These are phyloP conservation scores for Tricholoma matsutake DNA, from an alignment of 768 basidiomycete species.

Conservation along the genomic window DNA sequence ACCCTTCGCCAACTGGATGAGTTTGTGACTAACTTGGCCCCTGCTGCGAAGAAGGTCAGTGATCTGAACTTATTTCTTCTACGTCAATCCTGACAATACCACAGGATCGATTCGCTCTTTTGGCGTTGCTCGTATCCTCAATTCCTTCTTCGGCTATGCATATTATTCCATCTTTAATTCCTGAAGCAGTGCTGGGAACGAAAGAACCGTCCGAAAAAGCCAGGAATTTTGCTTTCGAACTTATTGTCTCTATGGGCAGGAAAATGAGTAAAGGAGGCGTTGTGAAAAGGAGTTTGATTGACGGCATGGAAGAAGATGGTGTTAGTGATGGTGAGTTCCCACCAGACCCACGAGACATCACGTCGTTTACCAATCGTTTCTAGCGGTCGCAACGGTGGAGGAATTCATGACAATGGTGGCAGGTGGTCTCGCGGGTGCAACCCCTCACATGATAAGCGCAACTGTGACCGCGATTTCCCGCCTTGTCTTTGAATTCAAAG, in stretches of 20 bases:
- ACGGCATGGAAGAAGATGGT: slow-evolving; percentile 79
- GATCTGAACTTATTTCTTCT: neutral
- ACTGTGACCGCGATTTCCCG: slow-evolving; percentile 93
- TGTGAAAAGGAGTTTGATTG: slow-evolving; percentile 71
- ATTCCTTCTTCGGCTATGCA: slow-evolving; percentile 75
- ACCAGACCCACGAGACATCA: slow-evolving; percentile 10
- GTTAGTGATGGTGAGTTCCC: slow-evolving; percentile 50
- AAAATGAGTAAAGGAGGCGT: slow-evolving; percentile 89
- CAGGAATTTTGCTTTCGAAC: slow-evolving; percentile 82
- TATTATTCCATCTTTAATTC: slow-evolving; percentile 83
- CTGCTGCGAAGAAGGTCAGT: slow-evolving; percentile 84
- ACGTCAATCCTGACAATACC: slow-evolving; percentile 7
- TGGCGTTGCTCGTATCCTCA: slow-evolving; percentile 62
- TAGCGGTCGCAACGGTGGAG: slow-evolving; percentile 70
- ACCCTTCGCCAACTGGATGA: slow-evolving; percentile 67
- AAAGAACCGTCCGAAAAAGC: slow-evolving; percentile 97
- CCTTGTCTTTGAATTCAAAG: slow-evolving; percentile 94
- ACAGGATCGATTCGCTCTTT: slow-evolving; percentile 80
- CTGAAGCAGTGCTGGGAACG: slow-evolving; percentile 92
- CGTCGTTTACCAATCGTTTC: slow-evolving; percentile 3
- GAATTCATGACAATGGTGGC: slow-evolving; percentile 98
- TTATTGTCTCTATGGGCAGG: slow-evolving; percentile 86
- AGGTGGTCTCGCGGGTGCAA: slow-evolving; percentile 89
- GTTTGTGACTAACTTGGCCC: slow-evolving; percentile 57
- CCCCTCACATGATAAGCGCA: slow-evolving; percentile 98